Conservation (phyloP, 2,329 filamentous ascomycete species). For the Huntiella decipiens region DNA sequence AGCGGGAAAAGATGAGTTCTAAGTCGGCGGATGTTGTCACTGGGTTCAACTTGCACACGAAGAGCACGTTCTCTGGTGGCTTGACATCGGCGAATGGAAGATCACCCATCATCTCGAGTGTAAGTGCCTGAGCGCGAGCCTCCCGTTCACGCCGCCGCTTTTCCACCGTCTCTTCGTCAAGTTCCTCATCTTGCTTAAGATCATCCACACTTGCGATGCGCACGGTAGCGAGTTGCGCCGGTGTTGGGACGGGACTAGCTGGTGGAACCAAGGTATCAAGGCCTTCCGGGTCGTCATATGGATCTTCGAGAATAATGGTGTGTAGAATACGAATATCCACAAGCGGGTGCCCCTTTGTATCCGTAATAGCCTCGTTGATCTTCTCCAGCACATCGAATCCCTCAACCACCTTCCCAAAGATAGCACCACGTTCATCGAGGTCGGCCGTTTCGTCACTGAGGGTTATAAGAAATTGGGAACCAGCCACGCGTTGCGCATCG, state of each 20-base stretch:
- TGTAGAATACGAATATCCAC: constrained; percentile 93
- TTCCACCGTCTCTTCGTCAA: constrained; percentile 64
- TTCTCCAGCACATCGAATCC: constrained; percentile 88
- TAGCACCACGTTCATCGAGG: constrained; percentile 79
- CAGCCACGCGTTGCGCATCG: constrained; percentile 56
- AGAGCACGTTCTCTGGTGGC: constrained; percentile 89
- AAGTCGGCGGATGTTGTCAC: constrained; percentile 90
- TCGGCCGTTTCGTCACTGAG: constrained; percentile 78
- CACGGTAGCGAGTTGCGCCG: constrained; percentile 75
- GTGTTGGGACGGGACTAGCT: constrained; percentile 60
- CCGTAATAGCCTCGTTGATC: constrained; percentile 77
- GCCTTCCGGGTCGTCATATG: constrained; percentile 63
- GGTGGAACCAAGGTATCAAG: constrained; percentile 41
- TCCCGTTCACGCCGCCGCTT: constrained; percentile 70
- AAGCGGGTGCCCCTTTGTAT: constrained; percentile 68
- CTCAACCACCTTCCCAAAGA: constrained; percentile 90
- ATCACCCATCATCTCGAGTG: constrained; percentile 94
- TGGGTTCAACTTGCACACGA: constrained; percentile 96
- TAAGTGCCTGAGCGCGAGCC: constrained; percentile 81
- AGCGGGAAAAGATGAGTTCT: constrained; percentile 89
- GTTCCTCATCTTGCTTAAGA: constrained; percentile 48
- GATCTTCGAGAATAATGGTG: constrained; percentile 80
- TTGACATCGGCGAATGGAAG: constrained; percentile 94
- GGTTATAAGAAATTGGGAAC: constrained; percentile 86
- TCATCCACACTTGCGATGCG: constrained; percentile 81